Conservation (phyloP, 495 filamentous ascomycete genomes). For the Cercophora scortea region DNA sequence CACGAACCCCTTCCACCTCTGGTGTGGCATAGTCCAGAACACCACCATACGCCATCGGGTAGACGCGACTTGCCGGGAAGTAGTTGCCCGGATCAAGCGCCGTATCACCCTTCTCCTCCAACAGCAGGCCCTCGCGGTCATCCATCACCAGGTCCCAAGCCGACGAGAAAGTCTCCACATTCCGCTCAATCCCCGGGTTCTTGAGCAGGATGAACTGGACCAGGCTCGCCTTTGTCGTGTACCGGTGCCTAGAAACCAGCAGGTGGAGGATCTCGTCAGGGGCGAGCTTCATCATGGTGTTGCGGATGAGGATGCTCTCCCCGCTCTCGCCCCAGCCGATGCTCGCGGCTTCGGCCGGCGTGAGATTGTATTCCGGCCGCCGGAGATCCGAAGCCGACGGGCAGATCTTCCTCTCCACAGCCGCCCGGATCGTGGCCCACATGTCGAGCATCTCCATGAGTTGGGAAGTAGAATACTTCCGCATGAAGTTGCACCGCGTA, state of each 20-base stretch:
- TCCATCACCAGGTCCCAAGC: neutral
- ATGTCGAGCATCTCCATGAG: constrained; percentile 27
- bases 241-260: constrained; percentile 20
- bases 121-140: neutral
- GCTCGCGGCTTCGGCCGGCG: constrained; percentile 14
- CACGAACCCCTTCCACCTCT: constrained; percentile 5
- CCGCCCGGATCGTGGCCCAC: constrained; percentile 19
- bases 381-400: constrained; percentile 18
- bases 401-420: constrained; percentile 27
- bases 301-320: constrained; percentile 17
- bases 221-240: constrained; percentile 19
- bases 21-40: constrained; percentile 11
- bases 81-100: neutral
- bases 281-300: constrained; percentile 31
- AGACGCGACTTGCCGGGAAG: neutral
- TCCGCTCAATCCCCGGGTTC: constrained; percentile 18
- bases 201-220: constrained; percentile 11
- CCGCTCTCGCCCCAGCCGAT: constrained; percentile 27
- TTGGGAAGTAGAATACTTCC: constrained; percentile 24
- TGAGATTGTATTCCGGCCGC: constrained; percentile 4
- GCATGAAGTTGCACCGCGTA: constrained; percentile 21
- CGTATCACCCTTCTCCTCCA: neutral
- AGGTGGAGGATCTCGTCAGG: constrained; percentile 28
- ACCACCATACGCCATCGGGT: constrained; percentile 6
- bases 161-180: constrained; percentile 6